Base-by-base conservation (phyloP, 202 grass and related monocot genomes). In the Zoysia matrella region DNA sequence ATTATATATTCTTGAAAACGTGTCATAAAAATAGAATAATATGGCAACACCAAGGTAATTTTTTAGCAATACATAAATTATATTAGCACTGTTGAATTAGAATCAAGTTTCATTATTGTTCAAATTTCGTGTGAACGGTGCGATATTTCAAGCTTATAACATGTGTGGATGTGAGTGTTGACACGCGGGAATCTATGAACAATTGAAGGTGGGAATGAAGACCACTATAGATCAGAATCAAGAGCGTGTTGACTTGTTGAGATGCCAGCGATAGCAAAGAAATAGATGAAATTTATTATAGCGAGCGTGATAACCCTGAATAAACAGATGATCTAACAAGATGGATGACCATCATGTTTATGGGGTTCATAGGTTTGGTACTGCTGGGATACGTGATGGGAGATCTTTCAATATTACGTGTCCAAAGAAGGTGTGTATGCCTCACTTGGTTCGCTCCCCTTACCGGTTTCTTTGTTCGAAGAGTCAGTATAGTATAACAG, bases 201-300 rank as follows among this genome's bases (percentile, higher is more conserved):
- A 22, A 65, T 79, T 3, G 8, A 30, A 10, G 2, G 5, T 53
- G 50, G 49, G 22, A 72, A 8, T 8, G 47, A 66, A 50, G 50
- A 68, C 76, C 64, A 56, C 3, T n/a, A 55, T 63, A 46, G 50
- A 79, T 67, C 57, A 18, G 22, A 7, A 56, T 79, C 42, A 55
- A 10, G 40, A 22, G 49, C 0, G 40, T 44, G 1, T 67, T 55
- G 49, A 45, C 76, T 18, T 50, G 14, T 40, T 41, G 30, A 36
- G 30, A 52, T 77, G 12, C 64, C 47, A 0, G 6, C 50, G 47
- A 65, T 52, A 41, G 74, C 11, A 65, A 65, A 41, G 15, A 42
- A 8, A 52, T 65, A 22, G 14, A 1, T 0, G 0, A 65, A 53
- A 0, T n/a, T 10, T 39, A 18, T 54, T 72, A 39, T 5, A 7